phyloP scores from a whole-genome alignment of 306 rosid genomes.

The Cucurbita argyrosperma region DNA sequence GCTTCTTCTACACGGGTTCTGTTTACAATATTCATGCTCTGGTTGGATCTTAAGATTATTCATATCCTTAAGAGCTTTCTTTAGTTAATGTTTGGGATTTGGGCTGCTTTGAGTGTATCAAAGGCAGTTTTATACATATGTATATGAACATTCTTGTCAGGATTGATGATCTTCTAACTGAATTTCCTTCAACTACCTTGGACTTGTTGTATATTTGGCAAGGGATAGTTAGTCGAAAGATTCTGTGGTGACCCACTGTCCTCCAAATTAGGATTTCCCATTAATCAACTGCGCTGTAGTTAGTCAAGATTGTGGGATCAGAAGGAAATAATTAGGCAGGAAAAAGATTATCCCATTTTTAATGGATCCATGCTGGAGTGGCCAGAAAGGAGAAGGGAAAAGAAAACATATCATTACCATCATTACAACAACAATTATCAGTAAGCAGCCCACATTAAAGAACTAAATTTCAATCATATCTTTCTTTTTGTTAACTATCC shows the following conservation, averaged over 20 bases:
- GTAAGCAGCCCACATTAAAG: slow-evolving; percentile 19
- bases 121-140: neutral
- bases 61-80: neutral
- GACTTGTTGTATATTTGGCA: neutral
- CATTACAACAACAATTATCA: slow-evolving; percentile 50
- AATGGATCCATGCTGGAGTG: neutral
- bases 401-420: slow-evolving; percentile 47
- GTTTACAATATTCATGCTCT: neutral
- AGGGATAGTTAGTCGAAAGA: neutral
- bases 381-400: neutral
- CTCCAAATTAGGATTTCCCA: neutral
- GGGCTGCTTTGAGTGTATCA: neutral
- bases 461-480: neutral
- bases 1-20: neutral
- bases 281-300: neutral
- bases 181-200: slow-evolving; percentile 1
- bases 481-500: slow-evolving; percentile 4
- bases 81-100: neutral
- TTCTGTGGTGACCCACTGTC: neutral
- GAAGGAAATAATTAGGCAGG: slow-evolving; percentile 4
- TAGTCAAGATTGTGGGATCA: slow-evolving; percentile 7
- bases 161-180: neutral
- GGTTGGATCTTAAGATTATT: neutral
- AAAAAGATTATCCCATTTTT: slow-evolving; percentile 7
- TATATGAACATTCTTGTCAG: neutral